Conservation (phyloP, 225 moss, liverwort and hornwort genomes). For the Marchantia polymorpha region DNA sequence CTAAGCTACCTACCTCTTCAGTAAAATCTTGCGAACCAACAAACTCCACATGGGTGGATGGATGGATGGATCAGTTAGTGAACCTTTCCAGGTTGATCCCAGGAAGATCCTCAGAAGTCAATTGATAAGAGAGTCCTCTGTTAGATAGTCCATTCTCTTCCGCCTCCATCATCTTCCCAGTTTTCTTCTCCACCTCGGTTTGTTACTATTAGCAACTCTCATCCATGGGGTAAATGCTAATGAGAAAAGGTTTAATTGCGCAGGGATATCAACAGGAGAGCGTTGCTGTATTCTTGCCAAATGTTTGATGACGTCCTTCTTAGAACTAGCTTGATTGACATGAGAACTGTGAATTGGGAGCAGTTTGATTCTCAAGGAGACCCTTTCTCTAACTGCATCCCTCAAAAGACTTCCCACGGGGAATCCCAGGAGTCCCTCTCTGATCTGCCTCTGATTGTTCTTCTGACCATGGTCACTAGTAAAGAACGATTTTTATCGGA, state of each 20-base stretch:
- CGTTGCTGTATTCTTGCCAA: slow-evolving; percentile 31
- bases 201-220: too few species aligned
- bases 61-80: too few species aligned
- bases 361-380: slow-evolving; percentile 4
- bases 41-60: too few species aligned
- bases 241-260: not conserved
- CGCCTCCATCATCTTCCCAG: too few species aligned
- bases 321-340: slow-evolving; percentile 23
- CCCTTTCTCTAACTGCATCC: not conserved
- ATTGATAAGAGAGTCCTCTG: too few species aligned
- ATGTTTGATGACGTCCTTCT: slow-evolving; percentile 24
- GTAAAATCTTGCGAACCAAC: too few species aligned
- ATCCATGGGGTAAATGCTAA: too few species aligned
- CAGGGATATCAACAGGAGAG: slow-evolving; percentile 36
- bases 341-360: slow-evolving; percentile 15
- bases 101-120: too few species aligned
- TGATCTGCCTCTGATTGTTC: slow-evolving; percentile 11
- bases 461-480: slow-evolving; percentile 28
- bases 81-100: too few species aligned
- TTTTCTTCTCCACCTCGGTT: too few species aligned
- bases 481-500: not conserved
- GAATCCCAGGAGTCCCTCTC: slow-evolving; percentile 10
- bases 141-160: too few species aligned
- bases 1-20: too few species aligned
- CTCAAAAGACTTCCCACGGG: not conserved